Conservation (phyloP, 805 yeast genomes). For the Groenewaldozyma tartarivorans region DNA sequence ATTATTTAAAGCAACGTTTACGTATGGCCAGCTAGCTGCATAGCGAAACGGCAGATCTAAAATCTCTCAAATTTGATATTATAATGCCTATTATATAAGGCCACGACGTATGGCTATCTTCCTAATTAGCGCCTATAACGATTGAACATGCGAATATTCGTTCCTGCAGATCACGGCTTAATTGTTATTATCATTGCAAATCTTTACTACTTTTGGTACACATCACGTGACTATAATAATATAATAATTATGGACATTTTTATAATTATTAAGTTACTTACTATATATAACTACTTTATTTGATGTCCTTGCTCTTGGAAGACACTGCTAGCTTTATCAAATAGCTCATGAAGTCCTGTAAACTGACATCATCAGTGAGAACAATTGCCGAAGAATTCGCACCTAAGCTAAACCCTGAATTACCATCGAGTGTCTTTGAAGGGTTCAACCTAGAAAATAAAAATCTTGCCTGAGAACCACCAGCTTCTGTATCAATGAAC, state of each 20-base stretch:
- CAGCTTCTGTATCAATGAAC: conserved; percentile 90
- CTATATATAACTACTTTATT: not conserved
- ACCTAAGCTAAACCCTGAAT: conserved; percentile 28
- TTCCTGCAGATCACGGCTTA: no score
- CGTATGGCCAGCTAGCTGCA: no score
- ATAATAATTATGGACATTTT: not conserved
- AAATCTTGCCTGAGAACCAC: conserved; percentile 94
- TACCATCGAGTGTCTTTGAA: conserved; percentile 45
- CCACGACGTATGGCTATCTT: no score
- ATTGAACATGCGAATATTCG: no score
- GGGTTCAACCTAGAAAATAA: conserved; percentile 86
- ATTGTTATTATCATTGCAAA: no score
- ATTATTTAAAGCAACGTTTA: no score
- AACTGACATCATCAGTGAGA: conserved; percentile 84
- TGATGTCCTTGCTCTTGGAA: conserved; percentile 5
- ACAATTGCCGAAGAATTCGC: conserved; percentile 61
- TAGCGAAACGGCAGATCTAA: no score
- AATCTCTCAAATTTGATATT: no score
- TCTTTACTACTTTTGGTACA: no score
- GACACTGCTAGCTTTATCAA: conserved; percentile 72
- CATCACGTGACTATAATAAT: no score
- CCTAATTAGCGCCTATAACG: no score
- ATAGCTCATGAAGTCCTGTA: conserved; percentile 86
- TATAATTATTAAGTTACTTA: not conserved
- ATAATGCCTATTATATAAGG: no score